These are phyloP conservation scores for Castanea sativa DNA, from an alignment of 306 rosid species.

Conservation along the genomic window DNA sequence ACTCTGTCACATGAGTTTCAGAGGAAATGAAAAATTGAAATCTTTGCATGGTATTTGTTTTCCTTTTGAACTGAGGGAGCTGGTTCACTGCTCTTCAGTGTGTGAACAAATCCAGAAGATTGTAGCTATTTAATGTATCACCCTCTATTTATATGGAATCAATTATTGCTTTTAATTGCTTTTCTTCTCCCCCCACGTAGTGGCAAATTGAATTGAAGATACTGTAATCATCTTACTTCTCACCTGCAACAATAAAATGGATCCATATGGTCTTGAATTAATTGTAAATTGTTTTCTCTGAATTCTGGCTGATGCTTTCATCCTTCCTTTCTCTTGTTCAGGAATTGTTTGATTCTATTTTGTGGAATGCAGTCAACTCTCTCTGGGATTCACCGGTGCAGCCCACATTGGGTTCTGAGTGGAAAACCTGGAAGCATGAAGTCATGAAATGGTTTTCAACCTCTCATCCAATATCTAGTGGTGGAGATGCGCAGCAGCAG, in stretches of 20 bases:
- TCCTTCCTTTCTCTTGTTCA: slow-evolving; percentile 36
- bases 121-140: slow-evolving; percentile 1
- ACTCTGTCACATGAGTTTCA: background rate
- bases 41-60: background rate
- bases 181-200: background rate
- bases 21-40: background rate
- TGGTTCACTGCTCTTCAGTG: slow-evolving; percentile 1
- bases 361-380: slow-evolving; percentile 77
- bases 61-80: slow-evolving; percentile 6
- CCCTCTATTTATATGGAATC: background rate
- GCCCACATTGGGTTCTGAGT: slow-evolving; percentile 73
- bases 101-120: background rate
- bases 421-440: slow-evolving; percentile 99
- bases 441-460: slow-evolving; percentile 79
- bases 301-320: slow-evolving; percentile 26
- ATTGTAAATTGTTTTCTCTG: slow-evolving; percentile 1
- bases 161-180: background rate
- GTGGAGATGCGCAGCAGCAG: slow-evolving; percentile 50
- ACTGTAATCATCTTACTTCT: slow-evolving; percentile 2
- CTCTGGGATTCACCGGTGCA: slow-evolving; percentile 57
- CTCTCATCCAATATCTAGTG: slow-evolving; percentile 45
- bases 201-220: background rate
- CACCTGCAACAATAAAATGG: slow-evolving; percentile 14
- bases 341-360: slow-evolving; percentile 82
- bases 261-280: slow-evolving; percentile 11